Percentiles rank a stretch among this genome's conserved stretches.
Conservation (phyloP, 345 rosid genomes). For the Reutealis trisperma region DNA sequence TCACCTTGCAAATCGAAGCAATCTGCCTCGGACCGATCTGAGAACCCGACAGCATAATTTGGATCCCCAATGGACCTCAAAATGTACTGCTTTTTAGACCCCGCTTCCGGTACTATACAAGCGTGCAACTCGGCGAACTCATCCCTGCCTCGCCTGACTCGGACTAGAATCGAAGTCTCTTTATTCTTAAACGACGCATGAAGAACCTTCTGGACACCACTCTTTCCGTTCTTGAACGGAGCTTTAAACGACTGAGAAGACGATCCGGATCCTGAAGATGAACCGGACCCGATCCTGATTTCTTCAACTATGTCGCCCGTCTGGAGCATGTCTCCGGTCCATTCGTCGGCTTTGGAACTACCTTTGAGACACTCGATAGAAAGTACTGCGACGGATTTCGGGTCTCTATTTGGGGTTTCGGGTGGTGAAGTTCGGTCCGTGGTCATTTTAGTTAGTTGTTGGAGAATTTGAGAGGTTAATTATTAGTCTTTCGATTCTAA, state of each 20-base stretch:
- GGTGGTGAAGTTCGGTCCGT: conserved; percentile 53
- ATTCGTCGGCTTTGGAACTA: conserved; percentile 85
- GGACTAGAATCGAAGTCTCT: conserved; percentile 75
- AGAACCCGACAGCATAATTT: conserved; percentile 85
- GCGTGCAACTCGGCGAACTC: conserved; percentile 80
- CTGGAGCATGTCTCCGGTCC: conserved; percentile 96
- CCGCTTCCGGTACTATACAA: conserved; percentile 87
- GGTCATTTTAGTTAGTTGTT: conserved; percentile 22
- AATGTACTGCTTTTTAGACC: conserved; percentile 65
- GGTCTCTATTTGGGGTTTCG: conserved; percentile 30
- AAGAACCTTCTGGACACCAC: conserved; percentile 76
- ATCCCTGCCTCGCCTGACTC: conserved; percentile 67
- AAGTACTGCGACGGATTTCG: conserved; percentile 48
- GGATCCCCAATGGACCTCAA: conserved; percentile 86
- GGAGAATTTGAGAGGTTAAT: no score
- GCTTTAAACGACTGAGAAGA: conserved; percentile 34
- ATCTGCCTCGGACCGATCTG: conserved; percentile 79
- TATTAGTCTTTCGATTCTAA: not conserved
- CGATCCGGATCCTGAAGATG: conserved; percentile 36
- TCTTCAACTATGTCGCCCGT: conserved; percentile 98
- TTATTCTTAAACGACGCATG: conserved; percentile 66
- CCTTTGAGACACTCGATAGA: conserved; percentile 92
- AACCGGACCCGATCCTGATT: conserved; percentile 66
- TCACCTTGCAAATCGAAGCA: conserved; percentile 86
- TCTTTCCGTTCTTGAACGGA: conserved; percentile 86